These are phyloP conservation scores for Metarhizium rileyi DNA, from an alignment of 2,329 filamentous ascomycete species.

Conservation along the genomic window DNA sequence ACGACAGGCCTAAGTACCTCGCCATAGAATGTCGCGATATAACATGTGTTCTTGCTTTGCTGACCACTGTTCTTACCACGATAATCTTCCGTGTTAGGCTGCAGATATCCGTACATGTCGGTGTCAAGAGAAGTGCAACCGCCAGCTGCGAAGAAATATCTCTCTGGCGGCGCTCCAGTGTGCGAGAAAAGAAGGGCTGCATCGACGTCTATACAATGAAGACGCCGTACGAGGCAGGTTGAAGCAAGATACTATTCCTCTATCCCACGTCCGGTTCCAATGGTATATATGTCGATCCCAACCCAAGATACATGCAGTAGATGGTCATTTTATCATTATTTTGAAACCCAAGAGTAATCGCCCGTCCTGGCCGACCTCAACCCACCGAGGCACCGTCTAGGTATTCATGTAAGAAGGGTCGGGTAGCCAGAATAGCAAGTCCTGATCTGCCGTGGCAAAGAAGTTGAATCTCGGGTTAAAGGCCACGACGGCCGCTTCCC, in stretches of 20 bases:
- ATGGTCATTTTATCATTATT: slow-evolving; percentile 1
- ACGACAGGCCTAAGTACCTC: no score
- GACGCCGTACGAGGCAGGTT: background rate
- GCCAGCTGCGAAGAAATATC: no score
- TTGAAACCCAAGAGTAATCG: background rate
- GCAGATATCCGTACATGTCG: no score
- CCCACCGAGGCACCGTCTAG: no score
- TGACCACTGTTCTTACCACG: no score
- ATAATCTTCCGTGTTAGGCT: no score
- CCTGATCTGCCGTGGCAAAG: slow-evolving; percentile 80
- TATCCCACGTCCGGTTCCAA: background rate
- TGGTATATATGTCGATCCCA: background rate
- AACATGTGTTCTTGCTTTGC: no score
- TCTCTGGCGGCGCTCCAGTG: no score
- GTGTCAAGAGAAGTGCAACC: no score
- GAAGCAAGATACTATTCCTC: background rate
- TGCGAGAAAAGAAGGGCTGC: no score
- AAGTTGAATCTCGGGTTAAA: slow-evolving; percentile 91
- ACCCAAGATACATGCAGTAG: background rate
- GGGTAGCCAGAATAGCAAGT: slow-evolving; percentile 70
- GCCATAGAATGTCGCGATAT: no score
- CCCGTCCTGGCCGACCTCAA: background rate
- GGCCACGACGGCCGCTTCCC: slow-evolving; percentile 63
- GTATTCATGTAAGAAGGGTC: slow-evolving; percentile 40
- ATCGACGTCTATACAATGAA: background rate